A percentile compares a stretch with the other conserved stretches of the same genome.
These are phyloP conservation scores for Malus hybrid DNA, from an alignment of 331 rosid genomes.

Conservation along the genomic window DNA sequence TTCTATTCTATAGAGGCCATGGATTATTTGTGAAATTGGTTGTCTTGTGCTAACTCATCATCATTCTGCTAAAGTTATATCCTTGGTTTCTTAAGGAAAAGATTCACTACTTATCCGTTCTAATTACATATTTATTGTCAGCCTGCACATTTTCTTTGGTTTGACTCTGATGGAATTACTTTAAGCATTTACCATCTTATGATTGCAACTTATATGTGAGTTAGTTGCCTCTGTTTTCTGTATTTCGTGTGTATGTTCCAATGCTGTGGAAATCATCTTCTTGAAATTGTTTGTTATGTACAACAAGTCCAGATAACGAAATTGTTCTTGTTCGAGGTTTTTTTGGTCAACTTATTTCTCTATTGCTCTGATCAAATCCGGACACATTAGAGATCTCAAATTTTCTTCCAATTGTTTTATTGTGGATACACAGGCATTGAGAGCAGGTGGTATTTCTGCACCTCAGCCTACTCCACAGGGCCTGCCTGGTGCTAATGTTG, in stretches of 20 bases:
- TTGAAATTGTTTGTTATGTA: background rate
- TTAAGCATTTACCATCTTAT: background rate
- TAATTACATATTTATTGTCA: background rate
- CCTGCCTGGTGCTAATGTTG: conserved; percentile 56
- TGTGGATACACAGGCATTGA: conserved; percentile 51
- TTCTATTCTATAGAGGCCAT: background rate
- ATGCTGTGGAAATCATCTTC: background rate
- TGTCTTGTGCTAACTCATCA: background rate
- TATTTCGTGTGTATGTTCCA: background rate
- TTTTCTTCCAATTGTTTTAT: conserved; percentile 1
- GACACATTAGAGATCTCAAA: background rate
- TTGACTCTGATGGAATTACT: too few relatives aligned
- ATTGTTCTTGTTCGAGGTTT: background rate
- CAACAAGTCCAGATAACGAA: background rate
- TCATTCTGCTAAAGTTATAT: background rate
- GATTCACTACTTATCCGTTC: too few relatives aligned
- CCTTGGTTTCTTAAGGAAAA: background rate
- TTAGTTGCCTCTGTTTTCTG: background rate
- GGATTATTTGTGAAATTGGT: background rate
- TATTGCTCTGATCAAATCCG: background rate
- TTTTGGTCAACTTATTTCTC: background rate
- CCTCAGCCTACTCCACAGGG: conserved; percentile 70
- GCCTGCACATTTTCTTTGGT: background rate
- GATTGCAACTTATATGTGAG: background rate
- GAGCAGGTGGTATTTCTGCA: conserved; percentile 57